Conservation (phyloP, 306 rosid species). For the Alnus rubra region DNA sequence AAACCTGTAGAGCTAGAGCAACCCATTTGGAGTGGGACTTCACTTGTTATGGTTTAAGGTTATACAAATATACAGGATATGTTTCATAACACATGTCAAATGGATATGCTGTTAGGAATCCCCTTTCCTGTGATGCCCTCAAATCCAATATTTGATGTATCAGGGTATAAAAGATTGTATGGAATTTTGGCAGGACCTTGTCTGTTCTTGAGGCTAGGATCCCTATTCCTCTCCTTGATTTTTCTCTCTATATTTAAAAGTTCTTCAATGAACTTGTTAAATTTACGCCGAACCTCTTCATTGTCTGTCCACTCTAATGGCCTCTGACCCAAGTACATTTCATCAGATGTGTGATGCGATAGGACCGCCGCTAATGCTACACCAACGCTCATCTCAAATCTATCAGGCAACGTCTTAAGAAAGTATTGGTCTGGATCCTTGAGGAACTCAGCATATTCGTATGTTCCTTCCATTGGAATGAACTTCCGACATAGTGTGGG, state of each 20-base stretch:
- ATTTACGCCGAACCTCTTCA: constrained; percentile 42
- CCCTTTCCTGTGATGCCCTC: constrained; percentile 48
- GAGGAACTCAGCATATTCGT: constrained; percentile 59
- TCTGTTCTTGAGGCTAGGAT: constrained; percentile 63
- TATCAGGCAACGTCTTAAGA: constrained; percentile 57
- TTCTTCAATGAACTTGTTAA: constrained; percentile 52
- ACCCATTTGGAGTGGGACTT: no score
- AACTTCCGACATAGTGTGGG: constrained; percentile 57
- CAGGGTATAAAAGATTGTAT: constrained; percentile 46
- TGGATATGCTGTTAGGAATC: constrained; percentile 61
- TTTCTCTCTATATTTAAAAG: constrained; percentile 46
- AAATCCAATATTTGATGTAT: constrained; percentile 40
- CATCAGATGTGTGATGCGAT: constrained; percentile 53
- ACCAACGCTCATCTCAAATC: constrained; percentile 50
- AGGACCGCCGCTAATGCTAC: constrained; percentile 48
- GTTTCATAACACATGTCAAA: constrained; percentile 27
- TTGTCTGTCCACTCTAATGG: constrained; percentile 54
- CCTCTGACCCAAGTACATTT: constrained; percentile 52
- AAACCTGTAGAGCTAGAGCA: neutral
- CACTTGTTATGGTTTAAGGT: neutral
- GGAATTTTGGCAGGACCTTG: constrained; percentile 47
- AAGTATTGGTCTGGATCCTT: constrained; percentile 63
- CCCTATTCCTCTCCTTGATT: constrained; percentile 52
- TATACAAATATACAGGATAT: neutral
- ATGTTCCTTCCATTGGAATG: constrained; percentile 67